These are phyloP conservation scores for Didymella segeticola DNA, from an alignment of 2,329 filamentous ascomycete species.

Conservation along the genomic window DNA sequence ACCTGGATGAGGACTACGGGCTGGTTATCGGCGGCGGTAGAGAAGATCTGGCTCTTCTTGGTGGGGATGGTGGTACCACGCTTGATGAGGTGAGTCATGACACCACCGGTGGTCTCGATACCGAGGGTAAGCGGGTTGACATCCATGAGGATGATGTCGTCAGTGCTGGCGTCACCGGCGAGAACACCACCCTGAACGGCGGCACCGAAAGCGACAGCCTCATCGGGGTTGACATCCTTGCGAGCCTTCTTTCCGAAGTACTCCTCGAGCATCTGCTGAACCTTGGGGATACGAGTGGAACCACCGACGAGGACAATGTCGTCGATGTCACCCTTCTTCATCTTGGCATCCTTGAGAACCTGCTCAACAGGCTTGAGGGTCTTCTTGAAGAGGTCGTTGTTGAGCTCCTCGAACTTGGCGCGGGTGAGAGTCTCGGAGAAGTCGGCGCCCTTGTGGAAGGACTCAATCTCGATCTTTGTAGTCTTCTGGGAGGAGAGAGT, in stretches of 20 bases:
- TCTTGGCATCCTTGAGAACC: conserved; percentile 96
- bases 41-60: conserved; percentile 98
- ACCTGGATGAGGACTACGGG: conserved; percentile 95
- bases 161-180: conserved; percentile 82
- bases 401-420: conserved; percentile 99
- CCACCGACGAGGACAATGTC: conserved; percentile 98
- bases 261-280: conserved; percentile 91
- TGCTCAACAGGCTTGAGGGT: conserved; percentile 98
- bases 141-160: conserved; percentile 90
- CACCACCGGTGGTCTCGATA: conserved; percentile 96
- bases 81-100: conserved; percentile 96
- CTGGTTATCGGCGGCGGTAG: conserved; percentile 95
- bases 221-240: conserved; percentile 99
- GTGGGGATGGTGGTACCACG: conserved; percentile 95
- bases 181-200: conserved; percentile 97
- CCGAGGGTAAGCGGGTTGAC: conserved; percentile 95
- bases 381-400: conserved; percentile 99
- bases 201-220: conserved; percentile 97
- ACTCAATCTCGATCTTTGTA: conserved; percentile 93
- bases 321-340: conserved; percentile 93
- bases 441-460: conserved; percentile 95
- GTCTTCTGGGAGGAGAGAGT: conserved; percentile 92
- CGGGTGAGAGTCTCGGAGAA: conserved; percentile 98
- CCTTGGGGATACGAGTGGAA: conserved; percentile 99
- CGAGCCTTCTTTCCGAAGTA: conserved; percentile 98